Base-by-base conservation (phyloP, 305 asterid species). In the Rubia tinctorum region DNA sequence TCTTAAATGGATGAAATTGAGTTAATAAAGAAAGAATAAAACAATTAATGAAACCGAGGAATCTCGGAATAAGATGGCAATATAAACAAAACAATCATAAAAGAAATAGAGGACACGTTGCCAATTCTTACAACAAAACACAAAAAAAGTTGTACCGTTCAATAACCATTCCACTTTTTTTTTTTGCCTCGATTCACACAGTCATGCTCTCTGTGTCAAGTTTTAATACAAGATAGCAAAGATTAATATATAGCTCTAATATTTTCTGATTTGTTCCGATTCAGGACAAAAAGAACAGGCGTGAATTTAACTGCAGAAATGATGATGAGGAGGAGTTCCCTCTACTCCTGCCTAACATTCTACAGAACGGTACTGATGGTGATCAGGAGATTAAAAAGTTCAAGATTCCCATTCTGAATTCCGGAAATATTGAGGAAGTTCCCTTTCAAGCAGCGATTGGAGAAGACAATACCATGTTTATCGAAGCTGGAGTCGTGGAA, bases 201-300 rank as follows among this genome's bases (percentile, higher is more conserved):
- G 44, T 3, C 44, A 40, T 40, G 7, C n/a, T n/a, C n/a, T n/a
- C n/a, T n/a, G 44, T 40, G 7, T 40, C 44, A 40, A 40, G 7
- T 40, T 40, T 40, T 40, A 40, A 3, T 7, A 40, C 44, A 3
- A 40, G 44, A 40, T 7, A 40, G 7, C 44, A 40, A 40, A 40
- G 44, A 40, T 47, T 47, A 47, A 47, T 9, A n/a, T 47, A 18
- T 18, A 56, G 27, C 62, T 20, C 27, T 56, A n/a, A 56, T n/a
- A 6, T n/a, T 10, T 7, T 58, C 5, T 58, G 5, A 20, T 58
- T 22, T 58, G 13, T 62, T 25, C 42, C 13, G 27, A 27, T 76
- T 25, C 80, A 88, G 96, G 87, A 78, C 66, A 83, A 72, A 76
- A 73, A 80, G 73, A 69, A 51, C 43, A 69, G 49, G 47, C 59